Conservation (phyloP, 768 basidiomycete species). For the Lactarius trivialis region DNA sequence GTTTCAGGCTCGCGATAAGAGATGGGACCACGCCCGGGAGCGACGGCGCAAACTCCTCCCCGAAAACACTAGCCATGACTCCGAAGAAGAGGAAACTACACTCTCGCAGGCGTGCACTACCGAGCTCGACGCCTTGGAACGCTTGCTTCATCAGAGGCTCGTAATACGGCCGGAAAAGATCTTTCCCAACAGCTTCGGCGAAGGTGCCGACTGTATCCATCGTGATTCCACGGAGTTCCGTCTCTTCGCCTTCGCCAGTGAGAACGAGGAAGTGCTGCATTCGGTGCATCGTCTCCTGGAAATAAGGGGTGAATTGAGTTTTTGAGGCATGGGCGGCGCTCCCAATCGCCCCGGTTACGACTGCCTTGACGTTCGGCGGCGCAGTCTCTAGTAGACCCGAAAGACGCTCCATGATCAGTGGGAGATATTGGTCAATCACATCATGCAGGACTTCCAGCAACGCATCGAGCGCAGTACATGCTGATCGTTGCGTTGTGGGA, state of each 20-base stretch:
- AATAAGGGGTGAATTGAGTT: conserved; percentile 87
- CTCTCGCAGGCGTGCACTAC: conserved; percentile 82
- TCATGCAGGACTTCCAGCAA: conserved; percentile 92
- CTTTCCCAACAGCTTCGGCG: conserved; percentile 92
- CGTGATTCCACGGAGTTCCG: conserved; percentile 90
- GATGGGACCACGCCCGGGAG: conserved; percentile 81
- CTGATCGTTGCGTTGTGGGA: conserved; percentile 77
- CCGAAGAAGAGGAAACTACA: conserved; percentile 98
- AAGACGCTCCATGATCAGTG: conserved; percentile 91
- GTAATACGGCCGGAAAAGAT: conserved; percentile 93
- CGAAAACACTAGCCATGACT: conserved; percentile 96
- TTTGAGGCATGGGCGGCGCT: conserved; percentile 96
- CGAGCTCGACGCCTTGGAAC: conserved; percentile 82
- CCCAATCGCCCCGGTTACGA: conserved; percentile 96
- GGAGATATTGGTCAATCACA: conserved; percentile 85
- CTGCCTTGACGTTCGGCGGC: conserved; percentile 81
- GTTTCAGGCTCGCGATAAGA: conserved; percentile 74
- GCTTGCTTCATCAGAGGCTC: conserved; percentile 94
- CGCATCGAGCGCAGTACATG: conserved; percentile 96
- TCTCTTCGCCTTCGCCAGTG: conserved; percentile 83
- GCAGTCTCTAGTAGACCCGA: conserved; percentile 80
- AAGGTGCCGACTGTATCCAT: conserved; percentile 99
- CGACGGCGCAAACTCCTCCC: conserved; percentile 87
- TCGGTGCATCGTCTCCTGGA: conserved; percentile 82
- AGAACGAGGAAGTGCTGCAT: conserved; percentile 86